A percentile compares a stretch with the other conserved stretches of the same genome.
Evolutionary conservation across 192 early-diverging fungal genomes (phyloP).

Genomic region (Coemansia aciculifera): DNA sequence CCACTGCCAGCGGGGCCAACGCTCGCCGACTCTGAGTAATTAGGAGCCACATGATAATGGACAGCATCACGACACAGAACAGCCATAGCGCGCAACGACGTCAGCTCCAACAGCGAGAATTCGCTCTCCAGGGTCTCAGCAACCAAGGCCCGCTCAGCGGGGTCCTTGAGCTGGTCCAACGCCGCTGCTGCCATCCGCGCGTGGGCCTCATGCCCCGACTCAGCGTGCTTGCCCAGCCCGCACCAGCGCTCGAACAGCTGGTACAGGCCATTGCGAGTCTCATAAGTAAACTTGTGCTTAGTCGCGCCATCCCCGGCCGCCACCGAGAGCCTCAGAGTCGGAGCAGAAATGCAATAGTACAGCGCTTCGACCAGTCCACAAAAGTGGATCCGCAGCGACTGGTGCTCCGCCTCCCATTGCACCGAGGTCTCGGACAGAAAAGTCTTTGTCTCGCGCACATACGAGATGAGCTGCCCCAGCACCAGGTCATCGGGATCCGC

Average conservation of each 20-base stretch:
- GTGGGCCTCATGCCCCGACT: constrained; percentile 62
- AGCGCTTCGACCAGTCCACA: constrained; percentile 86
- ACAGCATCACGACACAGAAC: constrained; percentile 60
- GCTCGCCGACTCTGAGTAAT: neutral
- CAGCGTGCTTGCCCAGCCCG: constrained; percentile 70
- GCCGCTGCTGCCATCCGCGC: constrained; percentile 65
- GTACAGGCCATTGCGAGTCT: constrained; percentile 75
- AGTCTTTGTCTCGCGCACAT: constrained; percentile 71
- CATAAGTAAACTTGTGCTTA: constrained; percentile 66
- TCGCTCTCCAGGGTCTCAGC: constrained; percentile 76
- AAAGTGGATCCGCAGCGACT: constrained; percentile 83
- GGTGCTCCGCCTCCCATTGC: constrained; percentile 85
- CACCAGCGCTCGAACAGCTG: constrained; percentile 92
- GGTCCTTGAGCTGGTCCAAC: constrained; percentile 73
- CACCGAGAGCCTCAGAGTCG: neutral
- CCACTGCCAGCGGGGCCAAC: constrained; percentile 20
- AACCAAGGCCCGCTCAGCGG: constrained; percentile 62
- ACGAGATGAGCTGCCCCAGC: constrained; percentile 67
- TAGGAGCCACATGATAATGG: neutral
- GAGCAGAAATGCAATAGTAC: constrained; percentile 67
- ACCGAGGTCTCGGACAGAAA: constrained; percentile 78
- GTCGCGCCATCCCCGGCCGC: neutral
- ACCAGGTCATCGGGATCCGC: constrained; percentile 58
- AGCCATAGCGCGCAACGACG: constrained; percentile 87
- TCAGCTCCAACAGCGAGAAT: constrained; percentile 70